These are phyloP conservation scores for Nidula microcarpa DNA, from an alignment of 768 basidiomycete genomes.

Conservation along the genomic window DNA sequence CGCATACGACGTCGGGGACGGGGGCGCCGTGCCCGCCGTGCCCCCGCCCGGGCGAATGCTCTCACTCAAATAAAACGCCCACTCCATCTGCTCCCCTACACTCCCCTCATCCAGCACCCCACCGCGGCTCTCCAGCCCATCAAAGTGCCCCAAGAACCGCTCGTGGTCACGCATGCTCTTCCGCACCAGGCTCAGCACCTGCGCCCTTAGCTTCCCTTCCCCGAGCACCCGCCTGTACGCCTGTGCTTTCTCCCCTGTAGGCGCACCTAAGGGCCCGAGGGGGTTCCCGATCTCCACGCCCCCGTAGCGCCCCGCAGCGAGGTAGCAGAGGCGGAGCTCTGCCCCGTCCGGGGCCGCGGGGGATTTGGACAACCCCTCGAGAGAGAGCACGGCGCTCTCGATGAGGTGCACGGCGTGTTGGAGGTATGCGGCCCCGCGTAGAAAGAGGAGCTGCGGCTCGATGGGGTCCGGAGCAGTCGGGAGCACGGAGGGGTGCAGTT, in stretches of 20 bases:
- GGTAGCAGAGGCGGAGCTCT: conserved; percentile 73
- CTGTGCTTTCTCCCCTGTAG: conserved; percentile 51
- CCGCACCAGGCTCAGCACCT: conserved; percentile 55
- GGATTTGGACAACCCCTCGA: conserved; percentile 66
- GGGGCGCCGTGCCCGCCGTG: too few species aligned
- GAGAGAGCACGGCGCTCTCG: conserved; percentile 63
- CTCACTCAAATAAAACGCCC: conserved; percentile 69
- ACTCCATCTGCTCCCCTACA: conserved; percentile 53
- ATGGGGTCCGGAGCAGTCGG: conserved; percentile 84
- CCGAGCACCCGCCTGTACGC: conserved; percentile 64
- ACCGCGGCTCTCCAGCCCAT: conserved; percentile 52
- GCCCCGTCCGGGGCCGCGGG: conserved; percentile 58
- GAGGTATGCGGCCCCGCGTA: conserved; percentile 79
- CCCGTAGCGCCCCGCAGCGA: conserved; percentile 76
- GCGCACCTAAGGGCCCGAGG: conserved; percentile 69
- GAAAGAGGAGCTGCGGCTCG: conserved; percentile 80
- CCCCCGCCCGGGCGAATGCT: conserved; percentile 64
- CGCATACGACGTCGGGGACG: too few species aligned
- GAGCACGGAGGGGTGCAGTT: conserved; percentile 69
- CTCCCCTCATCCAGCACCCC: conserved; percentile 31
- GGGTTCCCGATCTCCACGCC: conserved; percentile 82
- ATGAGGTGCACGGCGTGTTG: conserved; percentile 76
- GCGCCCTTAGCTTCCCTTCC: conserved; percentile 54
- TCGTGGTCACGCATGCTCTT: conserved; percentile 85
- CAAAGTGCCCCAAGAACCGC: conserved; percentile 80